Evolutionary conservation across 1,139 yeast species (phyloP).

Genomic region (Candida frijolesensis): DNA sequence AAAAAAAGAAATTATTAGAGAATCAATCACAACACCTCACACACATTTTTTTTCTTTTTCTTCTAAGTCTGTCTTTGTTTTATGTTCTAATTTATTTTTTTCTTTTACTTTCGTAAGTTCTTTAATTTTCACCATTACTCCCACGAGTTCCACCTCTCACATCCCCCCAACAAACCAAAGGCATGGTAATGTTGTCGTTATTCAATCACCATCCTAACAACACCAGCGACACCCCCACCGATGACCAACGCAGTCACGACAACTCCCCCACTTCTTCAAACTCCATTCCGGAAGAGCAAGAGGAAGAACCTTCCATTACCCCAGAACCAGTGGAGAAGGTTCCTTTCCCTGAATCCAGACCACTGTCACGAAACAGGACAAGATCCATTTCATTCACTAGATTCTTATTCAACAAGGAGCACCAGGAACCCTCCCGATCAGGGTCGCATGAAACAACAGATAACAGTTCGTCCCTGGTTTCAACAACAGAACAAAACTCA

Average conservation of each 20-base stretch:
- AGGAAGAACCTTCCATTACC: constrained; percentile 1
- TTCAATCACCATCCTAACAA: constrained; percentile 2
- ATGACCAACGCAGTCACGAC: neutral
- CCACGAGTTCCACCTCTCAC: constrained; percentile 2
- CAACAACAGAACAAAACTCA: constrained; percentile 5
- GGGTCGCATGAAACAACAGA: constrained; percentile 11
- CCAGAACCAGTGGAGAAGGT: constrained; percentile 3
- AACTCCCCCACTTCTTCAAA: neutral
- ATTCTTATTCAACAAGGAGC: constrained; percentile 19
- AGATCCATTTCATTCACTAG: constrained; percentile 24
- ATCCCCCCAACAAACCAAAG: neutral
- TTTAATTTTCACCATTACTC: neutral
- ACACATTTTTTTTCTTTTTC: neutral
- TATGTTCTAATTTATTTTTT: neutral
- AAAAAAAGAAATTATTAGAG: neutral
- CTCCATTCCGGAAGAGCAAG: neutral
- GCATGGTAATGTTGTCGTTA: constrained; percentile 6
- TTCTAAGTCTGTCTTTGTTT: neutral
- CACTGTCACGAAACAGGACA: constrained; percentile 16
- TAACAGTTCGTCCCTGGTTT: constrained; percentile 5
- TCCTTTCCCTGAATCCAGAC: constrained; percentile 9
- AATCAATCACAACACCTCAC: neutral
- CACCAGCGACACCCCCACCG: neutral
- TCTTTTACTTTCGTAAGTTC: neutral
- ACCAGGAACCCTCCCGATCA: constrained; percentile 10